Percentiles rank a stretch among this genome's conserved stretches.
Evolutionary conservation across 2,329 filamentous ascomycete genomes (phyloP).

Genomic region (Xylariaceae sp.): DNA sequence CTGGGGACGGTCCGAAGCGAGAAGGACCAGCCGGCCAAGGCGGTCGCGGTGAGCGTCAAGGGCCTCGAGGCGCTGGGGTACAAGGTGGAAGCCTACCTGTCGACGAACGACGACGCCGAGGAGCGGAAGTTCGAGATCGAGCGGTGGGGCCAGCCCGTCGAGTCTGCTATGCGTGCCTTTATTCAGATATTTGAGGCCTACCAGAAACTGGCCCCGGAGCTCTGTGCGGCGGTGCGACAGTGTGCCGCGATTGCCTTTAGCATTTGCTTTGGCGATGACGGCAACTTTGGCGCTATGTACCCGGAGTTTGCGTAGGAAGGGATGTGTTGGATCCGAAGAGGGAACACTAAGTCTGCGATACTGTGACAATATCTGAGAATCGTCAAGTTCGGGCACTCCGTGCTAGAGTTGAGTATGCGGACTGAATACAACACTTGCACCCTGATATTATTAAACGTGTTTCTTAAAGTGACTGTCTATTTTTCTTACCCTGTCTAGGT

Average conservation of each 20-base stretch:
- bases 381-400: no score
- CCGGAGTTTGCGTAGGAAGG: conserved; percentile 20
- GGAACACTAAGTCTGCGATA: no score
- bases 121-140: conserved; percentile 20
- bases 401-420: no score
- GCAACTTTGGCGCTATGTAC: conserved; percentile 12
- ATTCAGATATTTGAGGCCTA: conserved; percentile 21
- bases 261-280: conserved; percentile 33
- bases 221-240: conserved; percentile 18
- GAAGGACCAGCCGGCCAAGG: conserved; percentile 5
- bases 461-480: no score
- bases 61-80: conserved; percentile 35
- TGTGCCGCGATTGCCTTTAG: conserved; percentile 30
- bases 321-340: no score
- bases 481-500: no score
- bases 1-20: conserved; percentile 12
- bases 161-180: conserved; percentile 16
- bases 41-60: conserved; percentile 25
- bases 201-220: conserved; percentile 24
- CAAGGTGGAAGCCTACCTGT: conserved; percentile 18
- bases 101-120: background rate
- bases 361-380: no score
- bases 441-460: no score
- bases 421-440: no score
- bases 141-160: conserved; percentile 28